Conservation (phyloP, 768 basidiomycete species). For the Trametes coccinea region DNA sequence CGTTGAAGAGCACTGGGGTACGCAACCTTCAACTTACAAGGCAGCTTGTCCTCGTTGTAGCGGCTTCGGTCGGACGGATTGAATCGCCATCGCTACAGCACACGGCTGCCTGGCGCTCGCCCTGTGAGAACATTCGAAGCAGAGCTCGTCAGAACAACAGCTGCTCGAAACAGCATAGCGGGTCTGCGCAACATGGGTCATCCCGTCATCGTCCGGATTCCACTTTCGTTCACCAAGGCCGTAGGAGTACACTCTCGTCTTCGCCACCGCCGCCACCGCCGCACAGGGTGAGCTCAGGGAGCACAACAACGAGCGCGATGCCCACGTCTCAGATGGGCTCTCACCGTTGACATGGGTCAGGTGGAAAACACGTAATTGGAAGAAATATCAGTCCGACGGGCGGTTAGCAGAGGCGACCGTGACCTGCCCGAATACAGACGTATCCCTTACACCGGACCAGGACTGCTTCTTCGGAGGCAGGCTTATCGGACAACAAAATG, state of each 20-base stretch:
- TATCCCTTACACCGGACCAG: constrained; percentile 8
- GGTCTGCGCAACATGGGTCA: constrained; percentile 3
- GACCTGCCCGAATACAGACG: constrained; percentile 7
- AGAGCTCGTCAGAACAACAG: constrained; percentile 16
- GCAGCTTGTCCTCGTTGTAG: constrained; percentile 10
- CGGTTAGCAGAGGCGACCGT: constrained; percentile 11
- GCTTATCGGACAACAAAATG: constrained; percentile 19
- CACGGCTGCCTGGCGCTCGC: background rate
- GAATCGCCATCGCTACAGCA: constrained; percentile 14
- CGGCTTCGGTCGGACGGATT: background rate
- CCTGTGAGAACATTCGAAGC: background rate
- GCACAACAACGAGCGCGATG: constrained; percentile 4
- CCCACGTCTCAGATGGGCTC: background rate
- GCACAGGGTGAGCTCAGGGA: background rate
- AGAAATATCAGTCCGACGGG: constrained; percentile 15
- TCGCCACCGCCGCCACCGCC: background rate
- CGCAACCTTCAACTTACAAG: constrained; percentile 14
- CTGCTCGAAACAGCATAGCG: constrained; percentile 16
- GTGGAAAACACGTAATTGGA: constrained; percentile 14
- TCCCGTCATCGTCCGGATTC: background rate
- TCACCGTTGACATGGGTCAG: background rate
- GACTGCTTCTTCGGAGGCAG: constrained; percentile 1
- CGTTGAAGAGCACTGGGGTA: background rate
- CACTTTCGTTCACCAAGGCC: too few species aligned
- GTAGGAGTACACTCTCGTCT: constrained; percentile 2